Evolutionary conservation across 352 stramenopile species (phyloP).

Genomic region (Globisporangium perplexum): DNA sequence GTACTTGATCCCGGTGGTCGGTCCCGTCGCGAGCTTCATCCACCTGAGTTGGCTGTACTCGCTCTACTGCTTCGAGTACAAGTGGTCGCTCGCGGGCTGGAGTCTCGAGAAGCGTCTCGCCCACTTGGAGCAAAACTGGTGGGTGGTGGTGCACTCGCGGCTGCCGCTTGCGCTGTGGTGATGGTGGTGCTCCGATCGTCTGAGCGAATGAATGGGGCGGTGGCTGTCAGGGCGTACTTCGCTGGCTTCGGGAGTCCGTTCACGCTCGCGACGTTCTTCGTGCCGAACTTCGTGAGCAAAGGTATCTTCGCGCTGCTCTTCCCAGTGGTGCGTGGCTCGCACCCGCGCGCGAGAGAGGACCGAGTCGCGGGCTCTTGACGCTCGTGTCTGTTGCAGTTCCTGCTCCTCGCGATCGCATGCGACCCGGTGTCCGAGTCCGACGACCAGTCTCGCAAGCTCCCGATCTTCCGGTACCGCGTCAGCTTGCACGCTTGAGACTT

Average conservation of each 20-base stretch:
- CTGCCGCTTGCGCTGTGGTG: not conserved
- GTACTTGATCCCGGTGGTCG: constrained; percentile 74
- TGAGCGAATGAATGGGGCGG: not conserved
- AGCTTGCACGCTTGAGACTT: not conserved
- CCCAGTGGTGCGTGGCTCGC: constrained; percentile 45
- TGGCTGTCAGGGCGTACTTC: constrained; percentile 63
- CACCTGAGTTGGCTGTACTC: constrained; percentile 86
- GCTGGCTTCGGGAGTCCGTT: constrained; percentile 83
- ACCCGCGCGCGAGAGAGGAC: not conserved
- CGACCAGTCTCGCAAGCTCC: constrained; percentile 43
- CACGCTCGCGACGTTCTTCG: constrained; percentile 85
- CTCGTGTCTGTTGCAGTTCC: constrained; percentile 34
- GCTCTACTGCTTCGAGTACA: constrained; percentile 91
- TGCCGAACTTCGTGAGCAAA: constrained; percentile 88
- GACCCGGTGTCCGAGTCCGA: constrained; percentile 56
- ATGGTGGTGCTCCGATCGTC: not conserved
- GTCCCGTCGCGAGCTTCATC: constrained; percentile 73
- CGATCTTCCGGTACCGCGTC: constrained; percentile 57
- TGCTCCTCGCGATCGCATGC: constrained; percentile 77
- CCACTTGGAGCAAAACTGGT: constrained; percentile 84
- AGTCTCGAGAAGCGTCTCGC: constrained; percentile 73
- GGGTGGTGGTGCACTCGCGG: constrained; percentile 2
- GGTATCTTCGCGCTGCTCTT: constrained; percentile 87
- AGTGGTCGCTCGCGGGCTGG: constrained; percentile 85
- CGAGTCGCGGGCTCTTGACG: not conserved